Conservation (phyloP, 352 stramenopile genomes). For the Globisporangium cystogenes region DNA sequence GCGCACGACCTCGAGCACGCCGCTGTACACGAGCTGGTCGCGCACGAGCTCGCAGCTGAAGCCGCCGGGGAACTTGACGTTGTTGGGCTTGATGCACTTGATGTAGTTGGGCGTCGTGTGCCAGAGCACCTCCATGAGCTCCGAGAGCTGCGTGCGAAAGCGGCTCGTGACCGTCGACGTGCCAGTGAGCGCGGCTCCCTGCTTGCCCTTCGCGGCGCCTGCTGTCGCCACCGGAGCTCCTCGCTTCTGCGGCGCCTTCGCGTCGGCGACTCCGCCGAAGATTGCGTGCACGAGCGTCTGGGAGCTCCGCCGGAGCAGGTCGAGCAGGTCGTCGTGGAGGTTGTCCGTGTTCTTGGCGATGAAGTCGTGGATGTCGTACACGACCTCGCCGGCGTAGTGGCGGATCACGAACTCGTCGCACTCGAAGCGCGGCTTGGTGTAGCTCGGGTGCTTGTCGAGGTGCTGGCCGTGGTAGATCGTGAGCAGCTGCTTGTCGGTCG, state of each 20-base stretch:
- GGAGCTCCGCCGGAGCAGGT: slow-evolving; percentile 60
- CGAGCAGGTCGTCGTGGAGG: slow-evolving; percentile 82
- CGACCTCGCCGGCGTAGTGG: slow-evolving; percentile 79
- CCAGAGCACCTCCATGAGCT: slow-evolving; percentile 82
- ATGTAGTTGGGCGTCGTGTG: slow-evolving; percentile 92
- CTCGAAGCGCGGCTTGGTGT: slow-evolving; percentile 73
- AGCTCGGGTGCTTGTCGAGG: slow-evolving; percentile 63
- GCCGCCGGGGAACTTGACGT: slow-evolving; percentile 84
- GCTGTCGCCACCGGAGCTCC: slow-evolving; percentile 5
- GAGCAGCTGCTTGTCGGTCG: slow-evolving; percentile 76
- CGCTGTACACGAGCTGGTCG: slow-evolving; percentile 90
- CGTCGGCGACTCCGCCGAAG: slow-evolving; percentile 17
- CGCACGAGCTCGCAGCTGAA: slow-evolving; percentile 88
- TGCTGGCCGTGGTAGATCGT: slow-evolving; percentile 79
- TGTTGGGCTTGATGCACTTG: slow-evolving; percentile 95
- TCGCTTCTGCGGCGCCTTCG: slow-evolving; percentile 10
- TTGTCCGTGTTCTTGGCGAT: slow-evolving; percentile 89
- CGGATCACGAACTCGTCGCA: slow-evolving; percentile 84
- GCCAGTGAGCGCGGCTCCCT: slow-evolving; percentile 47
- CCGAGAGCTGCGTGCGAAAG: slow-evolving; percentile 70
- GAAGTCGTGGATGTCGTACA: slow-evolving; percentile 81
- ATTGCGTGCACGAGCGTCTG: slow-evolving; percentile 65
- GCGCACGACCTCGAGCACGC: slow-evolving; percentile 91
- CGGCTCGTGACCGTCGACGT: slow-evolving; percentile 65
- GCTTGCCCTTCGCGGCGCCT: slow-evolving; percentile 23